Conservation (phyloP, 345 rosid species). For the Garcia nutans region DNA sequence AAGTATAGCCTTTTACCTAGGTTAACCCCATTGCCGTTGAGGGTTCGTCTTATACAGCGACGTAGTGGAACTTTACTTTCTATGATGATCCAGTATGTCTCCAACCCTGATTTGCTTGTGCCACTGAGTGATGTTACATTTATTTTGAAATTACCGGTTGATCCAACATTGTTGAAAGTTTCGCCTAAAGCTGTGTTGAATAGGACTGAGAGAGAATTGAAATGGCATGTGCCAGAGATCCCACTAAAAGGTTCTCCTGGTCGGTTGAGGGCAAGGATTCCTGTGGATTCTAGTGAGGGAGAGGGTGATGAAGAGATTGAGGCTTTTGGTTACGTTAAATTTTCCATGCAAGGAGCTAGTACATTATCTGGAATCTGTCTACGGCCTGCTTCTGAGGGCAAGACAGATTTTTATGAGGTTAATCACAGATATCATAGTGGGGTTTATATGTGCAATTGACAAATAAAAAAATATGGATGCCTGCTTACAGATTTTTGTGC, state of each 20-base stretch:
- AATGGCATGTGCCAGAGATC: constrained; percentile 88
- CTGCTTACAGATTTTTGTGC: constrained; percentile 14
- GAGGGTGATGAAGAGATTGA: constrained; percentile 71
- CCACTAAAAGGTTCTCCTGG: constrained; percentile 72
- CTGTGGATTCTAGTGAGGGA: constrained; percentile 64
- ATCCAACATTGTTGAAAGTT: constrained; percentile 90
- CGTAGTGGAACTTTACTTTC: constrained; percentile 91
- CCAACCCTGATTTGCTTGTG: constrained; percentile 68
- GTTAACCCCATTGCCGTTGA: constrained; percentile 79
- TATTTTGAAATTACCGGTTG: constrained; percentile 83
- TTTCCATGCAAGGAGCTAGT: constrained; percentile 60
- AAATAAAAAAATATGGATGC: not conserved
- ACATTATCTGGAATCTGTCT: constrained; percentile 71
- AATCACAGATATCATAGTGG: constrained; percentile 77
- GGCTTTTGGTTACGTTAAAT: constrained; percentile 66
- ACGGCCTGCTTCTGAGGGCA: constrained; percentile 74
- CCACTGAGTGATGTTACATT: constrained; percentile 76
- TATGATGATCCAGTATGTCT: constrained; percentile 91
- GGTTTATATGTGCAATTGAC: constrained; percentile 73
- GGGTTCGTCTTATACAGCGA: constrained; percentile 80
- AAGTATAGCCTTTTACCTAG: constrained; percentile 88
- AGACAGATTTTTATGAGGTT: constrained; percentile 73
- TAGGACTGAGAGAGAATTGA: constrained; percentile 81
- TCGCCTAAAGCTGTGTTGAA: constrained; percentile 88
- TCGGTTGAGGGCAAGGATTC: constrained; percentile 80